Evolutionary conservation across 352 stramenopile genomes (phyloP).

Genomic region (Globisporangium acanthophoron): DNA sequence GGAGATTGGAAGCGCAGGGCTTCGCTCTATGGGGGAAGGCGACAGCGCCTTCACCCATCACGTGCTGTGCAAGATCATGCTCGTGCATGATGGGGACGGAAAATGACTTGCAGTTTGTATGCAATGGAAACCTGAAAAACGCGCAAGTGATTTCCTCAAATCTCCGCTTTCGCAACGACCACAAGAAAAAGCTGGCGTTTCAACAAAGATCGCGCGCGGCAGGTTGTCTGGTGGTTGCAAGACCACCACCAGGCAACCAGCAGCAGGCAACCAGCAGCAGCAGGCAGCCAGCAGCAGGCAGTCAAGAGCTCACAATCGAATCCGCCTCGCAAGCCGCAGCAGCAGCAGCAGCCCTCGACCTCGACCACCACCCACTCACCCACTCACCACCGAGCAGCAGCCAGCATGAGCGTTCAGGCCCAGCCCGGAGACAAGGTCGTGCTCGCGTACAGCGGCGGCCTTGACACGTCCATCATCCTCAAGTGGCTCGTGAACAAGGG

Average conservation of each 20-base stretch:
- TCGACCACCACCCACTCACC: background rate
- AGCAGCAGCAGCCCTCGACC: constrained; percentile 3
- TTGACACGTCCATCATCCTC: constrained; percentile 99
- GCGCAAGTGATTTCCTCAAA: too few species aligned
- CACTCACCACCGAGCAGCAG: background rate
- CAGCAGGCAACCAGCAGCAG: background rate
- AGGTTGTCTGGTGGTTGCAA: too few species aligned
- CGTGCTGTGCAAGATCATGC: too few species aligned
- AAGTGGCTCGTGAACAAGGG: constrained; percentile 98
- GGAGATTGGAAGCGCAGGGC: too few species aligned
- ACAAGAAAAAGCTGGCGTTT: background rate
- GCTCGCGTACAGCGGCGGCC: constrained; percentile 95
- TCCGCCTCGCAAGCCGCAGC: constrained; percentile 14
- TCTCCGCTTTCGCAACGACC: background rate
- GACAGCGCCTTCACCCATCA: too few species aligned
- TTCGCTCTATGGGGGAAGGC: too few species aligned
- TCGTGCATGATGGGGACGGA: too few species aligned
- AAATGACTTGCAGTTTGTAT: too few species aligned
- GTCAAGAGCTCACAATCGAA: constrained; percentile 19
- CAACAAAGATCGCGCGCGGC: background rate
- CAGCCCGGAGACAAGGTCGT: constrained; percentile 89
- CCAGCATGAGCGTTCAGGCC: constrained; percentile 64
- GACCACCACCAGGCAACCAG: too few species aligned
- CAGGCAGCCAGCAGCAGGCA: background rate
- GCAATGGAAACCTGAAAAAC: too few species aligned